These are phyloP conservation scores for Phialocephala sp. DNA, from an alignment of 2,329 filamentous ascomycete genomes.

Conservation along the genomic window DNA sequence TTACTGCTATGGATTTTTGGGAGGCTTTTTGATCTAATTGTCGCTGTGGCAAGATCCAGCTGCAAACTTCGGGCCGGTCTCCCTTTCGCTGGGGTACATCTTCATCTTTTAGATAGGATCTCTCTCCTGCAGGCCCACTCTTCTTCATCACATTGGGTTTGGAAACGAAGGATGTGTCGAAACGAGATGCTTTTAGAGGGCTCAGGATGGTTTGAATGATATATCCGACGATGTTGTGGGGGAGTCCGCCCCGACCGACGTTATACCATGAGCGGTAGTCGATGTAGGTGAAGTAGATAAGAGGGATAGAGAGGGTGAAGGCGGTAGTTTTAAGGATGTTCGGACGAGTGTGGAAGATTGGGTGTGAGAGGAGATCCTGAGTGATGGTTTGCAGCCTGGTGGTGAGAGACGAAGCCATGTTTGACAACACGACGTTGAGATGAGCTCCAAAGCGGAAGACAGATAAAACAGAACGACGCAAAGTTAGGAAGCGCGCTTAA, in stretches of 20 bases:
- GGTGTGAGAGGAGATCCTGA: not conserved
- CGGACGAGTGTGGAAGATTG: not conserved
- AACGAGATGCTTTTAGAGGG: not conserved
- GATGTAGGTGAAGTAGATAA: conserved; percentile 20
- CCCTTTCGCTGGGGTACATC: conserved; percentile 11
- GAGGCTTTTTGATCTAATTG: conserved; percentile 6
- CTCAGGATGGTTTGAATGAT: conserved; percentile 36
- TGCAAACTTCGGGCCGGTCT: conserved; percentile 5
- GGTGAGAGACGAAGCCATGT: conserved; percentile 2
- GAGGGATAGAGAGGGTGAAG: conserved; percentile 6
- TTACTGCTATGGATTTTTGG: conserved; percentile 6
- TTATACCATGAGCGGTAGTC: conserved; percentile 46
- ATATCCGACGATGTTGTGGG: conserved; percentile 47
- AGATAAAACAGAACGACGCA: not conserved
- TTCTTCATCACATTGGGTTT: not conserved
- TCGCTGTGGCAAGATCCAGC: conserved; percentile 17
- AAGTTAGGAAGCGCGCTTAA: not conserved
- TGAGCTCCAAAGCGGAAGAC: not conserved
- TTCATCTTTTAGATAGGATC: conserved; percentile 9
- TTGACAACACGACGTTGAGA: not conserved
- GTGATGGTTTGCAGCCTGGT: not conserved
- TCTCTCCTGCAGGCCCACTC: conserved; percentile 1
- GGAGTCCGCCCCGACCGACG: conserved; percentile 46
- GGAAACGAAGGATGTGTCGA: conserved; percentile 3
- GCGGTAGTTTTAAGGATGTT: not conserved